phyloP scores from a whole-genome alignment of 306 rosid species.

The peach (Prunus persica) region DNA sequence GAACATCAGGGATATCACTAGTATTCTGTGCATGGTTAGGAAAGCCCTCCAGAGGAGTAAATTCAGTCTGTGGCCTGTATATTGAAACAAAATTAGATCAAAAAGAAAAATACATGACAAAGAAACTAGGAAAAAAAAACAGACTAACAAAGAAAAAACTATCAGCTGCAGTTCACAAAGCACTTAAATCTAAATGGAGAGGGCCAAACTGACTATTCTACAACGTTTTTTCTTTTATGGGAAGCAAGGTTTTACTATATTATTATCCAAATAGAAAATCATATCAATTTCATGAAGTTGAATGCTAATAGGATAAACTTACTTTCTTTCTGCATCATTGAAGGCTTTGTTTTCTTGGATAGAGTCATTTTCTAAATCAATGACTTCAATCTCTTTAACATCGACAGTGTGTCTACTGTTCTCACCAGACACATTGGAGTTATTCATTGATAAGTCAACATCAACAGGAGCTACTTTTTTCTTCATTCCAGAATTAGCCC shows the following conservation, averaged over 20 bases:
- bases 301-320: constrained; percentile 26
- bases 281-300: constrained; percentile 16
- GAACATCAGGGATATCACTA: constrained; percentile 68
- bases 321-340: constrained; percentile 61
- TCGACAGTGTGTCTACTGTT: constrained; percentile 41
- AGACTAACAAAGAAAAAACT: constrained; percentile 24
- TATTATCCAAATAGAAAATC: background rate
- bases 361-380: constrained; percentile 79
- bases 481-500: constrained; percentile 53
- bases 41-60: constrained; percentile 65
- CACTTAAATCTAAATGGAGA: background rate
- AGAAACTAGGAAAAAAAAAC: constrained; percentile 9
- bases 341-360: constrained; percentile 52
- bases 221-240: background rate
- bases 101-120: constrained; percentile 23
- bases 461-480: constrained; percentile 50
- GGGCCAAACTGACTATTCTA: background rate
- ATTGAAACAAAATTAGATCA: constrained; percentile 31
- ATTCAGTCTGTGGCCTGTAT: constrained; percentile 70
- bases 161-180: constrained; percentile 14
- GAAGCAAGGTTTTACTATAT: background rate
- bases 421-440: constrained; percentile 45
- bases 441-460: constrained; percentile 69
- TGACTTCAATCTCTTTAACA: constrained; percentile 86
- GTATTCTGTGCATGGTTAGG: constrained; percentile 56